Evolutionary conservation across 2,329 filamentous ascomycete genomes (phyloP).

Genomic region (Ceratocystis alfenasii): DNA sequence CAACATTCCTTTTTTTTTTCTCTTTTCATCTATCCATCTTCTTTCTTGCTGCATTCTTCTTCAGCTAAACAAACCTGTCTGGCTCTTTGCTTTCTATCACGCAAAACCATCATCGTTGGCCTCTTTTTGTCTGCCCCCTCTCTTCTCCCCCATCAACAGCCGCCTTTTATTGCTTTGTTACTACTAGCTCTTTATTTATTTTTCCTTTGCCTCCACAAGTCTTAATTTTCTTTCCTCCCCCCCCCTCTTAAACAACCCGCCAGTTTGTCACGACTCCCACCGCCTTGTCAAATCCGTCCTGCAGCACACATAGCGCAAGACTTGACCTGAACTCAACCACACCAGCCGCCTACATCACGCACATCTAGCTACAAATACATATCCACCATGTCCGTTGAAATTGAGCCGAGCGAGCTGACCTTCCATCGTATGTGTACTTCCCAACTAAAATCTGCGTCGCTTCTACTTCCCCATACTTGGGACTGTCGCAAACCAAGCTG

Average conservation of each 20-base stretch:
- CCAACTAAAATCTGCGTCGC: not conserved
- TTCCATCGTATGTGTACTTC: slow-evolving; percentile 64
- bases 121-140: slow-evolving; percentile 16
- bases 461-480: slow-evolving; percentile 11
- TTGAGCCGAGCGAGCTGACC: slow-evolving; percentile 80
- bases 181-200: slow-evolving; percentile 16
- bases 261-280: slow-evolving; percentile 6
- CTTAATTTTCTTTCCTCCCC: not conserved
- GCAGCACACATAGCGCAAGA: not conserved
- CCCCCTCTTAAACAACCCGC: not conserved
- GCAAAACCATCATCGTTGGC: slow-evolving; percentile 8
- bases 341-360: slow-evolving; percentile 17
- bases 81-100: not conserved
- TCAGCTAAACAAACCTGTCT: not conserved
- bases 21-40: not conserved
- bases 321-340: not conserved
- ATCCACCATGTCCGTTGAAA: slow-evolving; percentile 77
- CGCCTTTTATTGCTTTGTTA: slow-evolving; percentile 8
- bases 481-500: slow-evolving; percentile 1
- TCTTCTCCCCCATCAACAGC: slow-evolving; percentile 20
- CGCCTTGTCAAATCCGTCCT: not conserved
- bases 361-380: not conserved
- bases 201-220: not conserved
- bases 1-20: not conserved
- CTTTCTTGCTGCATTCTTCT: slow-evolving; percentile 4